phyloP scores from a whole-genome alignment of 2,329 filamentous ascomycete genomes.

The Stenocarpella maydis region DNA sequence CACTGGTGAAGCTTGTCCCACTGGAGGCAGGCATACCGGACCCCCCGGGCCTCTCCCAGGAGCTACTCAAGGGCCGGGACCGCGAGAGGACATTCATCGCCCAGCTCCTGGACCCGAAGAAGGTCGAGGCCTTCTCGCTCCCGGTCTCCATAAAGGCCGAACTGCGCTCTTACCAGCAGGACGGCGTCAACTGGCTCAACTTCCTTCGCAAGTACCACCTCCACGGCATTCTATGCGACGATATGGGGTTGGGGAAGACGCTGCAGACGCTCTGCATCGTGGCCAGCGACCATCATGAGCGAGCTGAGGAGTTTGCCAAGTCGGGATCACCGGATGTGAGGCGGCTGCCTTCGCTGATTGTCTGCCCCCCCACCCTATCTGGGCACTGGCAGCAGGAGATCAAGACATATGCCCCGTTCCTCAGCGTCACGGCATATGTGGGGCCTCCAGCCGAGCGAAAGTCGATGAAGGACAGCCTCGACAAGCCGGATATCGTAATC shows the following conservation, averaged over 20 bases:
- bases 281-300: conserved; percentile 93
- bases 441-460: conserved; percentile 84
- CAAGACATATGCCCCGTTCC: conserved; percentile 92
- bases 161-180: conserved; percentile 95
- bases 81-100: conserved; percentile 95
- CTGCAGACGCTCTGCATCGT: conserved; percentile 98
- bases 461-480: conserved; percentile 73
- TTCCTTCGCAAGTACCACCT: conserved; percentile 98
- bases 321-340: conserved; percentile 81
- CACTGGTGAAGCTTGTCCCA: conserved; percentile 94
- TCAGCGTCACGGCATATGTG: conserved; percentile 89
- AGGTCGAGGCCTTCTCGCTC: conserved; percentile 92
- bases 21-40: conserved; percentile 97
- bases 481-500: conserved; percentile 88
- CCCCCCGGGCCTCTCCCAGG: conserved; percentile 88
- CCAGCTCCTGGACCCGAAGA: conserved; percentile 95
- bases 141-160: conserved; percentile 97
- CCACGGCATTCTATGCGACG: conserved; percentile 97
- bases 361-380: conserved; percentile 94
- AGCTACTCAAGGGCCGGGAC: conserved; percentile 88
- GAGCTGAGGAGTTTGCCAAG: conserved; percentile 87
- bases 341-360: conserved; percentile 87
- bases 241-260: conserved; percentile 99
- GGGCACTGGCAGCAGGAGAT: conserved; percentile 99
- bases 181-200: conserved; percentile 97